These are phyloP conservation scores for Grigorovia yakushimaensis DNA, from an alignment of 805 yeast genomes.

Conservation along the genomic window DNA sequence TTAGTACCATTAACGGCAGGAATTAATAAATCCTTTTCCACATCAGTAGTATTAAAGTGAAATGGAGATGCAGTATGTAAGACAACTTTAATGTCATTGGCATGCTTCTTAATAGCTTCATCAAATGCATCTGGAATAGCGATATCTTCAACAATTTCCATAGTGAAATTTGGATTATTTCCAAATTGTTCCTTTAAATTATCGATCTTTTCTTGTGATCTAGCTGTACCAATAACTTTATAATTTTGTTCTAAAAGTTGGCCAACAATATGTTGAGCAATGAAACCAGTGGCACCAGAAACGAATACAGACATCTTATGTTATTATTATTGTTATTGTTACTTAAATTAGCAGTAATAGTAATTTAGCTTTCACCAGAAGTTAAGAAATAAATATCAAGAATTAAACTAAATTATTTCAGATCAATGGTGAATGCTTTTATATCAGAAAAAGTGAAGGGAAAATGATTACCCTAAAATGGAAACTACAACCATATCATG, in stretches of 20 bases:
- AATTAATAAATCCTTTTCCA: slow-evolving; percentile 39
- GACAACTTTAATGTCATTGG: slow-evolving; percentile 44
- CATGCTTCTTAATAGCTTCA: slow-evolving; percentile 31
- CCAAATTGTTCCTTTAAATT: slow-evolving; percentile 26
- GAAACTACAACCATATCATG: neutral
- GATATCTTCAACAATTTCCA: slow-evolving; percentile 32
- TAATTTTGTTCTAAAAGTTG: slow-evolving; percentile 31
- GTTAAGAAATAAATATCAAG: too few species aligned
- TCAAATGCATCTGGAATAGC: slow-evolving; percentile 37
- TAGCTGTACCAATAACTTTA: slow-evolving; percentile 42
- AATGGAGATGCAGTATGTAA: slow-evolving; percentile 57
- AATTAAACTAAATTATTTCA: too few species aligned
- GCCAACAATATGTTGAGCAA: slow-evolving; percentile 42
- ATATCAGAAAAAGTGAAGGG: neutral
- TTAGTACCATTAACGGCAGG: slow-evolving; percentile 52
- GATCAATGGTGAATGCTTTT: neutral
- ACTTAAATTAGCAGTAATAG: neutral
- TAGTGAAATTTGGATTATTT: slow-evolving; percentile 17
- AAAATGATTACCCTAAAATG: neutral
- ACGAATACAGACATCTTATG: slow-evolving; percentile 31
- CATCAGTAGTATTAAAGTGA: slow-evolving; percentile 34
- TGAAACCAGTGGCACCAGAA: slow-evolving; percentile 47
- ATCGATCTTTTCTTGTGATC: slow-evolving; percentile 38
- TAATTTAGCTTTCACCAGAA: neutral
- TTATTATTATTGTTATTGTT: neutral